Evolutionary conservation across 2,329 filamentous ascomycete species (phyloP), one percentile per base, ranked within the genome.

Genomic region (Thelonectria rubi): DNA sequence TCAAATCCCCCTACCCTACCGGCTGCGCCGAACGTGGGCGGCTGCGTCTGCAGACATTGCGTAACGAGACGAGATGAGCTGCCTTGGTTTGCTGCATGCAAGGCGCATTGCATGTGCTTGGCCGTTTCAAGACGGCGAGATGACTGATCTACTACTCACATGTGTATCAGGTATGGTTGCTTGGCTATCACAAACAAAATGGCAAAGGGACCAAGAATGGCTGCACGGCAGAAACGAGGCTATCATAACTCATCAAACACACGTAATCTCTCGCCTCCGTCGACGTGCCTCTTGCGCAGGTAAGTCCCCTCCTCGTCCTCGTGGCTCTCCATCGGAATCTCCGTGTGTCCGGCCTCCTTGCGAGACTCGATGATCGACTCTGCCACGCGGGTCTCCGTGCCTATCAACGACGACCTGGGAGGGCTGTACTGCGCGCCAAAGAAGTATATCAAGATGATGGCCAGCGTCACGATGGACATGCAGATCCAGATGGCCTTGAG

Each of bases 401-500:
- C 51, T 46, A 60, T 21, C 15, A 60, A 50, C 6, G 59, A 58
- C 18, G 58, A 56, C 49, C 54, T 64, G 17, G 62, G 50, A 9
- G 68, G 65, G 12, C 55, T 34, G 51, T 73, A 74, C 15, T 71
- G 69, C 51, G 74, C 70, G 15, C 72, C 69, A 32, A 77, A 62
- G 47, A 82, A 64, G 34, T 82, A 74, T 21, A 85, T 67, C 8
- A 86, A 74, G 3, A 84, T 62, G 17, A 86, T 61, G 2, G 85
- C 66, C 37, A 89, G 79, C 5, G 79, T 73, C 34, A 83, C 61
- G 9, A 80, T 73, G 20, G 79, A 84, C 62, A 84, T 84, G 63
- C 87, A 80, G 40, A 86, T 81, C 88, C 89, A 92, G 48, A 90
- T 77, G 18, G 85, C 81, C 66, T 84, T 86, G 64, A 92, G 78